These are phyloP conservation scores for Nakazawaea ishiwadae DNA, from an alignment of 805 yeast genomes.

Conservation along the genomic window DNA sequence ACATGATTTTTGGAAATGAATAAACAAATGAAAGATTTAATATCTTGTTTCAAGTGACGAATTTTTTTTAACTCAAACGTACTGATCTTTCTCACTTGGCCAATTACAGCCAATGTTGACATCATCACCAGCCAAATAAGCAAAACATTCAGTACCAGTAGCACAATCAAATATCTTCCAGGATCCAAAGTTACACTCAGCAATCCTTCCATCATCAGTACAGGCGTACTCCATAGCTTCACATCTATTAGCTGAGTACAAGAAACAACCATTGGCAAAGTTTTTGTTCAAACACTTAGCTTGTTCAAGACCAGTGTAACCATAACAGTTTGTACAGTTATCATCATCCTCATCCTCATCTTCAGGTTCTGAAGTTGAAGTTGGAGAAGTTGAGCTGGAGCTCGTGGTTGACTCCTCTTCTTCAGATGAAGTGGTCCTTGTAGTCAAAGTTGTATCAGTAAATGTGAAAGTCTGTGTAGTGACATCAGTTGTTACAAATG, in stretches of 20 bases:
- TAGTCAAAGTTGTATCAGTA: no score
- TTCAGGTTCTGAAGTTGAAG: not conserved
- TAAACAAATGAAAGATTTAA: no score
- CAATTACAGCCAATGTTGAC: not conserved
- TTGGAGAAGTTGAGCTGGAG: not conserved
- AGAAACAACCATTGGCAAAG: not conserved
- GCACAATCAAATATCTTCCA: not conserved
- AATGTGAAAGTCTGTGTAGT: no score
- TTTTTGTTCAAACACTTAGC: not conserved
- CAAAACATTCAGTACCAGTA: not conserved
- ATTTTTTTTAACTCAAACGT: no score
- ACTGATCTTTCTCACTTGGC: not conserved
- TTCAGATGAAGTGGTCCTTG: not conserved
- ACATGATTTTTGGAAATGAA: no score
- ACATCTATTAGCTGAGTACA: not conserved
- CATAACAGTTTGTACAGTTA: not conserved
- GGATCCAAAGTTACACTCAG: not conserved
- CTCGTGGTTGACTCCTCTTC: not conserved
- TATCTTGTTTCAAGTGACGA: no score
- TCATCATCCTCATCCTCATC: no score
- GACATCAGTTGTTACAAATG: no score
- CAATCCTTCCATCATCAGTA: not conserved
- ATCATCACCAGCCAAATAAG: not conserved
- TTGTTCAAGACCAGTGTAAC: not conserved
- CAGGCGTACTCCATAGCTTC: not conserved